Evolutionary conservation across 2,329 filamentous ascomycete species (phyloP).

Genomic region (Sclerotinia minor): DNA sequence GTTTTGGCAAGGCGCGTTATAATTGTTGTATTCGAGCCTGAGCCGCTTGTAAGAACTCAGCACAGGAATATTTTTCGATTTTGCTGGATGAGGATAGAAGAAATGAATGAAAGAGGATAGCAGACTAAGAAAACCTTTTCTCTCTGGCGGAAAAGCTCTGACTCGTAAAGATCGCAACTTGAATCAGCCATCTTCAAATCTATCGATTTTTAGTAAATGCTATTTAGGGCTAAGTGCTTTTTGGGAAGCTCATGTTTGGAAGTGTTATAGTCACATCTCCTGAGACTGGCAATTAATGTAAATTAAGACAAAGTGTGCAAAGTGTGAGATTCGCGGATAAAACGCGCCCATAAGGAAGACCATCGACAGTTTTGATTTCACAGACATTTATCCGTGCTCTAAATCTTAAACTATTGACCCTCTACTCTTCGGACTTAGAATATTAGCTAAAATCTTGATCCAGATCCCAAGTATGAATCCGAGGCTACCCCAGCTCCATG

Average conservation of each 20-base stretch:
- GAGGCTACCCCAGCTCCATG: not conserved
- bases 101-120: not conserved
- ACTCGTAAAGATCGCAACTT: too few relatives aligned
- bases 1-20: not conserved
- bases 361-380: not conserved
- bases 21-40: not conserved
- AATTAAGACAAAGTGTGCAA: not conserved
- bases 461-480: not conserved
- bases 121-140: not conserved
- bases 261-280: not conserved
- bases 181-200: not conserved
- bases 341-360: not conserved
- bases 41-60: not conserved
- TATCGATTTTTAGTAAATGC: not conserved
- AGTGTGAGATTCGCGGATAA: not conserved
- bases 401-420: not conserved
- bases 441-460: not conserved
- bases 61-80: not conserved
- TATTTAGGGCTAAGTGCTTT: not conserved
- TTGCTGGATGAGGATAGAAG: too few relatives aligned
- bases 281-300: not conserved
- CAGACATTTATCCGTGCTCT: not conserved
- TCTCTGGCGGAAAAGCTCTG: too few relatives aligned
- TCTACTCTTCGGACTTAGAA: not conserved
- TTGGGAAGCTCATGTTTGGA: too few relatives aligned